These are phyloP conservation scores for Solanum medicagineum DNA, from an alignment of 257 asterid species.

Conservation along the genomic window DNA sequence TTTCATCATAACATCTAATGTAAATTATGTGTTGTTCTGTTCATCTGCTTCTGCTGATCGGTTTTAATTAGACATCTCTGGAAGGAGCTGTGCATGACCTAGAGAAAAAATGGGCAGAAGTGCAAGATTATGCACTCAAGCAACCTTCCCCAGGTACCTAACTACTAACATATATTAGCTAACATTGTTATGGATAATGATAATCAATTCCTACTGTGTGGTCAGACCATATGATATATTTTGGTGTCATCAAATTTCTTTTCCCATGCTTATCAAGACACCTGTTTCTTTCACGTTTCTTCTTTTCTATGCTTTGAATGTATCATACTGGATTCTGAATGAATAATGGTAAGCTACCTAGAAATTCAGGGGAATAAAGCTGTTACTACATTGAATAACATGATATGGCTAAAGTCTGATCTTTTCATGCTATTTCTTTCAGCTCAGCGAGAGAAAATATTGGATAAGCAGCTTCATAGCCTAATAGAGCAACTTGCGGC, in stretches of 20 bases:
- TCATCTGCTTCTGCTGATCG: conserved; percentile 1
- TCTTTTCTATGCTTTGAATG: not conserved
- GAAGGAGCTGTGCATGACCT: conserved; percentile 50
- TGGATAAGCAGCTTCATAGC: conserved; percentile 94
- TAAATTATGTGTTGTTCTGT: not conserved
- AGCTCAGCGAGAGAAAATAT: conserved; percentile 83
- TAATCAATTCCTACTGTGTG: not conserved
- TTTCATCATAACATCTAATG: not conserved
- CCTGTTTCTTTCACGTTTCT: not conserved
- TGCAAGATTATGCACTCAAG: conserved; percentile 65
- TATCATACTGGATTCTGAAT: not conserved
- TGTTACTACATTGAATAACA: not conserved
- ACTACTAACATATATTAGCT: not conserved
- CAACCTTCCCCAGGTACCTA: conserved; percentile 76
- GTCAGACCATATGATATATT: not conserved
- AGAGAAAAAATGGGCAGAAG: conserved; percentile 57
- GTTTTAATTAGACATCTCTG: conserved; percentile 35
- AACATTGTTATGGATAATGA: not conserved
- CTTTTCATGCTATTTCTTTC: conserved; percentile 12
- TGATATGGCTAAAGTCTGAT: not conserved
- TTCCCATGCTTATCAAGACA: not conserved
- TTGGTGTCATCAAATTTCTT: not conserved
- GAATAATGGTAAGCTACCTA: not conserved
- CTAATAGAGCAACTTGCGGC: conserved; percentile 80
- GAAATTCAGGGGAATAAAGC: not conserved